phyloP scores from a whole-genome alignment of 371 early-diverging fungal genomes.

The Mucor mucedo region DNA sequence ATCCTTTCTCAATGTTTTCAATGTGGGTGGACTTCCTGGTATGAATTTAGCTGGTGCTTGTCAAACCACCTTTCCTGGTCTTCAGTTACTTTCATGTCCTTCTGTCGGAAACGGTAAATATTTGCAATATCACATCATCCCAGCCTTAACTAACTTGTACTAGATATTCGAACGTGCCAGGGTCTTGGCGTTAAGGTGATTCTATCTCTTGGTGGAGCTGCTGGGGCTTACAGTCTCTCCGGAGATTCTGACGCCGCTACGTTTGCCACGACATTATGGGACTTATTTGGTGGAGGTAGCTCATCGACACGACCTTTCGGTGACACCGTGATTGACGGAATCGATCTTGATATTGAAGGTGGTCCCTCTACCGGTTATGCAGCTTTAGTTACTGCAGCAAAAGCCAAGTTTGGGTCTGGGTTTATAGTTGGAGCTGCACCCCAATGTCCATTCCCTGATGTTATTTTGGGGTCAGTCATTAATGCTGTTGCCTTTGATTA shows the following conservation, averaged over 20 bases:
- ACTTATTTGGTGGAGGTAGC: constrained; percentile 62
- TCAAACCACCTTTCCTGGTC: constrained; percentile 54
- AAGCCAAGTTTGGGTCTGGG: constrained; percentile 45
- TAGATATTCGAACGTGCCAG: constrained; percentile 71
- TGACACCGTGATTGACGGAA: constrained; percentile 64
- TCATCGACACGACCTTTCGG: constrained; percentile 65
- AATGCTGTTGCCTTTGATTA: constrained; percentile 58
- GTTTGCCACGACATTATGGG: constrained; percentile 68
- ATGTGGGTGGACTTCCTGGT: constrained; percentile 48
- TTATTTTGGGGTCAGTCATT: constrained; percentile 47
- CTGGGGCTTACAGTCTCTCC: constrained; percentile 64
- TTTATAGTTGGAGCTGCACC: constrained; percentile 71
- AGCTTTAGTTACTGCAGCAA: constrained; percentile 44
- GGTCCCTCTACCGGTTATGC: constrained; percentile 57
- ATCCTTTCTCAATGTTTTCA: constrained; percentile 64
- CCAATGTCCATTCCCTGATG: constrained; percentile 77
- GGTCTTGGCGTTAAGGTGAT: constrained; percentile 63
- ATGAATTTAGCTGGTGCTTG: constrained; percentile 71
- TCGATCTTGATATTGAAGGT: constrained; percentile 77
- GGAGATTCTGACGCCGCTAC: constrained; percentile 49
- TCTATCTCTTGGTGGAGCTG: constrained; percentile 73
- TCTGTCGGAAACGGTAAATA: constrained; percentile 51
- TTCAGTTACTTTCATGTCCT: constrained; percentile 61
- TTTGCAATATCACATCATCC: background rate
- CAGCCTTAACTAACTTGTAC: background rate